These are phyloP conservation scores for Penicillium sp. DNA, from an alignment of 2,329 filamentous ascomycete species.

Conservation along the genomic window DNA sequence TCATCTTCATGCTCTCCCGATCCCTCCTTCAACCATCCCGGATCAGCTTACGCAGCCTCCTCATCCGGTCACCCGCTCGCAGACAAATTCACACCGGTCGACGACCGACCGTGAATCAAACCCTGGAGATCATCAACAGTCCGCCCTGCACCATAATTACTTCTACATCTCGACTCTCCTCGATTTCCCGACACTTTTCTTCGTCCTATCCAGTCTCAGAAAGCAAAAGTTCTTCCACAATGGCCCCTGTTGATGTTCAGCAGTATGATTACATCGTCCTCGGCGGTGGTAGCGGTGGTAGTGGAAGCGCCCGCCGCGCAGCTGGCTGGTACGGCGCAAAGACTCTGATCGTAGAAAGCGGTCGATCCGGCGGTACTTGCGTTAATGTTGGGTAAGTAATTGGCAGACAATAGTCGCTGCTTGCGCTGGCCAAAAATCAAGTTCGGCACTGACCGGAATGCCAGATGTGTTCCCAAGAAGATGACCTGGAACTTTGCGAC, in stretches of 20 bases:
- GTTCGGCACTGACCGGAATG: not conserved
- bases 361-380: conserved; percentile 47
- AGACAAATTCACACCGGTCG: conserved; percentile 13
- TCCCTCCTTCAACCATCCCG: conserved; percentile 19
- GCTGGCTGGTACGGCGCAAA: conserved; percentile 51
- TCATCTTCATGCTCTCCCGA: conserved; percentile 24
- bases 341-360: conserved; percentile 49
- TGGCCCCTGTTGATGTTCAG: conserved; percentile 46
- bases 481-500: conserved; percentile 52
- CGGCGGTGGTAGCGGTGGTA: conserved; percentile 52
- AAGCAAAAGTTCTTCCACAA: conserved; percentile 29
- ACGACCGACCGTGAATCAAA: conserved; percentile 17
- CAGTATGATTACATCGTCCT: conserved; percentile 55
- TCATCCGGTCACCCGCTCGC: conserved; percentile 7
- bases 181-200: conserved; percentile 42
- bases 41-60: conserved; percentile 22
- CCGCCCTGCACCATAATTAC: conserved; percentile 13
- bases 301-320: conserved; percentile 48
- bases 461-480: conserved; percentile 51
- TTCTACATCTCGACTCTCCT: conserved; percentile 34
- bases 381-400: conserved; percentile 51
- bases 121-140: conserved; percentile 26
- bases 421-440: not conserved
- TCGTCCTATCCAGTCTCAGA: conserved; percentile 14
- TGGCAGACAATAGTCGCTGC: not conserved